Base-by-base conservation (phyloP, 106 monocot genomes). In the Amphibolis antarctica region DNA sequence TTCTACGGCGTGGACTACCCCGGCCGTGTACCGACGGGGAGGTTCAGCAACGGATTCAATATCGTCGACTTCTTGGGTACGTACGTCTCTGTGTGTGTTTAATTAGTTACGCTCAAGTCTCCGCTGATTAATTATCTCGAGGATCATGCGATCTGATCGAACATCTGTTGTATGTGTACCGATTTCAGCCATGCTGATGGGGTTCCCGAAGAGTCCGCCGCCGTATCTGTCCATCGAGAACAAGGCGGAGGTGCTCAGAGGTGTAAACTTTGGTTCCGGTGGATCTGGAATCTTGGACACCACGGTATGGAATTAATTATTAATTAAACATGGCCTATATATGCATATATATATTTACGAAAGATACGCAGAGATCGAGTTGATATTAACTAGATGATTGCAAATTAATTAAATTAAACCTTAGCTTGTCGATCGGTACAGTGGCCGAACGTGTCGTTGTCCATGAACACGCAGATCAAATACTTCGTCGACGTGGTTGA, bases 21-120 rank as follows among this genome's bases (percentile, higher is more conserved):
- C 22, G 46, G 43, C 22, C 42, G 65, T 12, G 66, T 13, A 24
- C 69, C 83, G 1, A 83, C 83, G 27, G 83, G 83, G 5, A 73
- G 84, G 74, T 84, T 80, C 43, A 80, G 84, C 74, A 80, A 84
- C 31, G 84, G 80, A 62, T 80, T 71, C 63, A 84, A 77, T 47
- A 48, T 66, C 10, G 56, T 68, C 25, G 84, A 84, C 64, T 84
- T 68, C 66, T 43, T 80, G 44, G 65, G 84, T 80, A 53, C 6
- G 62, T 56, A 13, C 27, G 0, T 2, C 7, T 36, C 14, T 12
- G 5, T 26, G 25, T 49, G 14, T 46, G 14, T 49, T 14, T 13
- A 49, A 17, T 17, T 49, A 49, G 10, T 17, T 49, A 12, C 48
- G 46, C 46, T 14, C 48, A 49, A 14, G 15, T 0, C 26, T 17